phyloP scores from a whole-genome alignment of 2,329 filamentous ascomycete species.

The Beauveria asiatica region DNA sequence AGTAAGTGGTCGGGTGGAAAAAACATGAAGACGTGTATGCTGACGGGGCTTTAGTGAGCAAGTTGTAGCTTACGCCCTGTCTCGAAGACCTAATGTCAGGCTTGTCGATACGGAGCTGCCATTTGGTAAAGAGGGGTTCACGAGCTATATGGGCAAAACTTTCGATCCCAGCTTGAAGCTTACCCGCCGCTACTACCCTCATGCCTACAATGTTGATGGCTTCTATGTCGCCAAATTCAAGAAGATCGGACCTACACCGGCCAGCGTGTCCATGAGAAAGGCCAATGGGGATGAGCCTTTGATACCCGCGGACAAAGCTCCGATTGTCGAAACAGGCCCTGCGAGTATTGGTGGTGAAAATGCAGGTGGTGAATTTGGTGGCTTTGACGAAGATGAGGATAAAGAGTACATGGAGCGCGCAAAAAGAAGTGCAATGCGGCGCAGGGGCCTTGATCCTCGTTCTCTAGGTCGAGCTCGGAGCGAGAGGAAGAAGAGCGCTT shows the following conservation, averaged over 20 bases:
- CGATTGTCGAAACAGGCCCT: slow-evolving; percentile 43
- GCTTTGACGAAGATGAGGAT: slow-evolving; percentile 68
- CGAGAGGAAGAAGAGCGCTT: background rate
- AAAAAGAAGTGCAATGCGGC: slow-evolving; percentile 64
- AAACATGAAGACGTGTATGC: background rate
- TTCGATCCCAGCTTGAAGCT: slow-evolving; percentile 81
- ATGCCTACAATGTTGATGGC: slow-evolving; percentile 90
- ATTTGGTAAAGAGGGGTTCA: slow-evolving; percentile 91
- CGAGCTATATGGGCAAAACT: slow-evolving; percentile 78
- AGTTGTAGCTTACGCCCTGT: slow-evolving; percentile 88
- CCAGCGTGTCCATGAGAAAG: slow-evolving; percentile 29
- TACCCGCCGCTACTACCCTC: slow-evolving; percentile 80
- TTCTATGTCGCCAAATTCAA: slow-evolving; percentile 99
- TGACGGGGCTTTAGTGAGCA: slow-evolving; percentile 55
- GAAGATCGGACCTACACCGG: slow-evolving; percentile 73
- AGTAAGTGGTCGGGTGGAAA: slow-evolving; percentile 20
- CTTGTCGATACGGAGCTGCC: slow-evolving; percentile 84
- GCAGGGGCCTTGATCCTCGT: slow-evolving; percentile 65
- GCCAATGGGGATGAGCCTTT: slow-evolving; percentile 26
- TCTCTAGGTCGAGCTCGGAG: slow-evolving; percentile 1
- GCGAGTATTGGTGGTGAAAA: slow-evolving; percentile 16
- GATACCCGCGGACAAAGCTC: slow-evolving; percentile 58
- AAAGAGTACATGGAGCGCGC: slow-evolving; percentile 61
- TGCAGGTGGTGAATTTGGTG: slow-evolving; percentile 46
- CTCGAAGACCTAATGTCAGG: slow-evolving; percentile 85